These are phyloP conservation scores for Blumeria graminis DNA, from an alignment of 2,329 filamentous ascomycete genomes.

Conservation along the genomic window DNA sequence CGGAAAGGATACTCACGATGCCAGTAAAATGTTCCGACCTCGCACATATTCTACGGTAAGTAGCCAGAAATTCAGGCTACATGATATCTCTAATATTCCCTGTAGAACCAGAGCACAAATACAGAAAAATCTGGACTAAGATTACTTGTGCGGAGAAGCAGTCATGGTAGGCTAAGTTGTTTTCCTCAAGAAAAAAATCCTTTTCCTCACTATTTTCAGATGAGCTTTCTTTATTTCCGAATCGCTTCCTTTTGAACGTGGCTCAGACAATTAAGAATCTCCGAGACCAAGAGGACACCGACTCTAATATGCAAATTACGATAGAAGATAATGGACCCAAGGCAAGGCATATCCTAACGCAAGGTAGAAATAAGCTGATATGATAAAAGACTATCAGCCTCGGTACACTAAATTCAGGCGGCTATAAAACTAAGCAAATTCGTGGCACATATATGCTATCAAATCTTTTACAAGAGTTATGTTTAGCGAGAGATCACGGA, in stretches of 20 bases:
- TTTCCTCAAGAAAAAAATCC: neutral
- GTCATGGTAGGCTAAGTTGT: constrained; percentile 12
- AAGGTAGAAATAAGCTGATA: too few relatives aligned
- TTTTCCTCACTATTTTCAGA: constrained; percentile 25
- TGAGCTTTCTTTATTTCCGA: constrained; percentile 42
- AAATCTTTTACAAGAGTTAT: constrained; percentile 85
- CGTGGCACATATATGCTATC: constrained; percentile 94
- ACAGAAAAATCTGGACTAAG: constrained; percentile 7
- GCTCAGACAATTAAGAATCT: constrained; percentile 60
- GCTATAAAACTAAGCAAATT: constrained; percentile 70
- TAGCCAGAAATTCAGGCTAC: neutral
- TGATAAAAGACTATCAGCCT: constrained; percentile 15
- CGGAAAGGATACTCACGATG: constrained; percentile 9
- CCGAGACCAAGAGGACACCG: constrained; percentile 70
- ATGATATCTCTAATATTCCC: neutral
- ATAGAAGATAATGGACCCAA: constrained; percentile 91
- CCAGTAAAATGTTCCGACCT: constrained; percentile 11
- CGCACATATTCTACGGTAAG: constrained; percentile 14
- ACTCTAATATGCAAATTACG: constrained; percentile 89
- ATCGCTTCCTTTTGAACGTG: constrained; percentile 70
- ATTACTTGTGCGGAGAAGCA: constrained; percentile 12
- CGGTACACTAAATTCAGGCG: constrained; percentile 74
- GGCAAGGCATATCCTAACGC: constrained; percentile 20
- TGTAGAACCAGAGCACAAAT: constrained; percentile 9
- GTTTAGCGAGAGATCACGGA: constrained; percentile 72